These are phyloP conservation scores for Eustoma russellianum DNA, from an alignment of 257 asterid genomes.

Conservation along the genomic window DNA sequence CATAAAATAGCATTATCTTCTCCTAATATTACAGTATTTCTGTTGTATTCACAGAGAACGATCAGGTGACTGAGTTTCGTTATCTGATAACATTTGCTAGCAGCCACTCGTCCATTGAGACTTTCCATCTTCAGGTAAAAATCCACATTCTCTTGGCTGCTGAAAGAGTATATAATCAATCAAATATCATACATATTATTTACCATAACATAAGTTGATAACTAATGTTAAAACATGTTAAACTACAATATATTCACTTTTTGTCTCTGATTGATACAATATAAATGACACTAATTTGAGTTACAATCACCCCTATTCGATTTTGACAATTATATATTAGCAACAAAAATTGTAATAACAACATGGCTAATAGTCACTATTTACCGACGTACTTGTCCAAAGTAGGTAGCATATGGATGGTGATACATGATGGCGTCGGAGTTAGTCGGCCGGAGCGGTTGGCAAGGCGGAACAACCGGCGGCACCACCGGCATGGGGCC, in stretches of 20 bases:
- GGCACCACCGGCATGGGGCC: conserved; percentile 28
- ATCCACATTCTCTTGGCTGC: conserved; percentile 38
- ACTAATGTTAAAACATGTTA: too few species aligned
- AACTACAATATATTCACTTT: too few species aligned
- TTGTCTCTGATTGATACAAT: too few species aligned
- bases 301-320: too few species aligned
- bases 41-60: too few species aligned
- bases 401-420: conserved; percentile 30
- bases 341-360: not conserved
- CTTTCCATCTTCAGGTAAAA: conserved; percentile 56
- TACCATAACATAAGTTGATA: too few species aligned
- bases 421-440: not conserved
- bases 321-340: not conserved
- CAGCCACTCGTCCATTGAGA: conserved; percentile 34
- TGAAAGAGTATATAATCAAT: too few species aligned
- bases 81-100: conserved; percentile 13
- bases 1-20: too few species aligned
- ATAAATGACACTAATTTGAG: too few species aligned
- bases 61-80: too few species aligned
- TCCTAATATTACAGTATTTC: too few species aligned
- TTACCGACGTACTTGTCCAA: conserved; percentile 42
- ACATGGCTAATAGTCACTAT: not conserved
- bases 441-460: conserved; percentile 3
- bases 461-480: conserved; percentile 4
- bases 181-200: too few species aligned